Base-by-base conservation (phyloP, 176 grass and related monocot species). In the Stipa capillata region DNA sequence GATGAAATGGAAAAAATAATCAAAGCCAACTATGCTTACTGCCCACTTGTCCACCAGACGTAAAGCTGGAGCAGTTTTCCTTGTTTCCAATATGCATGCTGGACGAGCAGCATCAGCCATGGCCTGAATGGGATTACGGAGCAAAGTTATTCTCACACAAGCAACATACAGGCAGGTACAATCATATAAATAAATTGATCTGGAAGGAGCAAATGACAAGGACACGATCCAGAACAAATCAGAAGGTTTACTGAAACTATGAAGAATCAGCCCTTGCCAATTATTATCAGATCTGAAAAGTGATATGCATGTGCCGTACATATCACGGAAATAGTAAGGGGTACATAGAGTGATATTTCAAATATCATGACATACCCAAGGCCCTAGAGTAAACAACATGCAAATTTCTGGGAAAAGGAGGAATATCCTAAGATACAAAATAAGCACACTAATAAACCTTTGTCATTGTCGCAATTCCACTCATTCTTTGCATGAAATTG, bases 401-500 rank as follows among this genome's bases (percentile, higher is more conserved):
- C n/a, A n/a, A n/a, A n/a, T 39, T 78, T 39, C 44, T 25, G 27
- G 52, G 28, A 49, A 82, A 41, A 65, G 13, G 16, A 41, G 17
- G 7, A 21, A n/a, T 10, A 5, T 5, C 6, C 47, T 39, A 49
- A 50, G 42, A 50, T 34, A 74, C 47, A 2, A 57, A 65, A 66
- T 8, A 84, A 42, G 20, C 44, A 23, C 18, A 80, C 1, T 41
- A 47, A 65, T 81, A 56, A n/a, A 98, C 95, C 92, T 98, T 98
- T 11, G 95, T 92, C 33, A 98, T 81, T 54, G 95, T 98, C 9
- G 95, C 95, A 52, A 94, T 98, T 65, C 95, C 95, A 65, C 95
- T 98, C 95, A 94, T 98, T 66, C 95, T 94, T 89, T 98, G 95
- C 90, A 98, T 98, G 79, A 98, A 98, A 81, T 98, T 98, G 48